Percentiles rank a stretch among this genome's conserved stretches.
Conservation (phyloP, 805 yeast species). For the Pichia heedii region DNA sequence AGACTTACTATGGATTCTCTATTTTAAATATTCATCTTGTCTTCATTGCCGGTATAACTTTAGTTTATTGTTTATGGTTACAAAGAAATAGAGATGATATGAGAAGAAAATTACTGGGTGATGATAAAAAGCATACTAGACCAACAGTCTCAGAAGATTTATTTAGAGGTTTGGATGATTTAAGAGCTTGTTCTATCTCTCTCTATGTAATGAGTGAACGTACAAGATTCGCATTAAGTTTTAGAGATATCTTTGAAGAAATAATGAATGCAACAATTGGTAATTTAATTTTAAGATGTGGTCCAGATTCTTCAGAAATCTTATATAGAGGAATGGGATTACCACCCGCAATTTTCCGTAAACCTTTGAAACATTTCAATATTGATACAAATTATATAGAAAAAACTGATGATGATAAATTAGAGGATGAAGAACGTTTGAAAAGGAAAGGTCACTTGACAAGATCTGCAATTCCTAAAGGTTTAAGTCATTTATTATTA, state of each 20-base stretch:
- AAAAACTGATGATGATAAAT: constrained; percentile 28
- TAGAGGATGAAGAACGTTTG: constrained; percentile 40
- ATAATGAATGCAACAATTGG: constrained; percentile 57
- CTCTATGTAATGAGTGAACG: constrained; percentile 60
- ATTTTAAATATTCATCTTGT: constrained; percentile 60
- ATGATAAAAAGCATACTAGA: constrained; percentile 49
- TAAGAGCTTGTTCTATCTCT: constrained; percentile 56
- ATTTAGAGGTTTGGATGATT: constrained; percentile 50
- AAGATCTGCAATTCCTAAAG: constrained; percentile 44
- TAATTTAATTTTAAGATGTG: constrained; percentile 52
- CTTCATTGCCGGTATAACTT: constrained; percentile 60
- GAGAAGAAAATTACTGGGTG: constrained; percentile 46
- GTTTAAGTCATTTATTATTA: constrained; percentile 40
- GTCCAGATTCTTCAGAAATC: constrained; percentile 51
- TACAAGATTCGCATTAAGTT: constrained; percentile 50
- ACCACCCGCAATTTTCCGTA: constrained; percentile 52
- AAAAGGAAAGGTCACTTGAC: constrained; percentile 43
- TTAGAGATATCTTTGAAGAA: constrained; percentile 61
- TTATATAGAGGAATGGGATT: constrained; percentile 38
- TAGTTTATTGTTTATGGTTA: constrained; percentile 58
- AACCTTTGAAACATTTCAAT: constrained; percentile 31
- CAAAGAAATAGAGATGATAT: constrained; percentile 53
- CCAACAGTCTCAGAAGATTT: constrained; percentile 47
- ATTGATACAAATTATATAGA: constrained; percentile 25
- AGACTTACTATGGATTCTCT: constrained; percentile 53